Base-by-base conservation (phyloP, 1,284 basidiomycete species). In the Cutaneotrichosporon curvatum region DNA sequence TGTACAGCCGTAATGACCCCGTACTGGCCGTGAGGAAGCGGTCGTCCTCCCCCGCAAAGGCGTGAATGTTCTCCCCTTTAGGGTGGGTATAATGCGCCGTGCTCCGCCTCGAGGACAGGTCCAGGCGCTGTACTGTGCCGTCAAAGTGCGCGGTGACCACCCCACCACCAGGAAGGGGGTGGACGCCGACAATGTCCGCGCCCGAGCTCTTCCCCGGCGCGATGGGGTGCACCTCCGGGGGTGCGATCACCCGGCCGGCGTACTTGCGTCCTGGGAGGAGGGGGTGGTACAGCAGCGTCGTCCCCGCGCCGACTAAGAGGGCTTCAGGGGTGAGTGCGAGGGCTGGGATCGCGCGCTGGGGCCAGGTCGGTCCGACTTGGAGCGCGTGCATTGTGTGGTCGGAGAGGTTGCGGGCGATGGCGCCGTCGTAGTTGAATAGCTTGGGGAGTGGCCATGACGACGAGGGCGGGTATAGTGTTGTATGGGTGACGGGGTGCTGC, bases 341-440 rank as follows among this genome's bases (percentile, higher is more conserved):
- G 0, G 60, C 56, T 1, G 69, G 69, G 19, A 68, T 66, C n/a
- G 58, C 60, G 5, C 53, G 39, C 16, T 57, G 44, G 1, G 47
- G n/a, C 66, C 66, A 70, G 10, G 59, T 55, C 5, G 38, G 45
- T 4, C 66, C 69, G 8, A 71, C 48, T 37, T 67, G 66, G 4
- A 61, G 40, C 9, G 66, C 63, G 39, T 64, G 61, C 46, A 64
- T 62, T 19, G 33, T 40, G 33, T 62, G 61, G 7, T 19, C 3
- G 0, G 19, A 10, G 14, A 70, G 46, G 0, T 54, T 45, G 3
- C 30, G 45, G 16, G 43, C 48, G 37, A 64, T 62, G 4, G 23
- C 38, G n/a, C 55, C 50, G 40, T 67, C 55, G 34, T 58, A 44
- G 9, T 37, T 43, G 37, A 66, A 50, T 3, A 65, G 52, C 11